Percentiles rank a stretch among this genome's conserved stretches.
Conservation (phyloP, 306 rosid species). For the Cicer judaicum region DNA sequence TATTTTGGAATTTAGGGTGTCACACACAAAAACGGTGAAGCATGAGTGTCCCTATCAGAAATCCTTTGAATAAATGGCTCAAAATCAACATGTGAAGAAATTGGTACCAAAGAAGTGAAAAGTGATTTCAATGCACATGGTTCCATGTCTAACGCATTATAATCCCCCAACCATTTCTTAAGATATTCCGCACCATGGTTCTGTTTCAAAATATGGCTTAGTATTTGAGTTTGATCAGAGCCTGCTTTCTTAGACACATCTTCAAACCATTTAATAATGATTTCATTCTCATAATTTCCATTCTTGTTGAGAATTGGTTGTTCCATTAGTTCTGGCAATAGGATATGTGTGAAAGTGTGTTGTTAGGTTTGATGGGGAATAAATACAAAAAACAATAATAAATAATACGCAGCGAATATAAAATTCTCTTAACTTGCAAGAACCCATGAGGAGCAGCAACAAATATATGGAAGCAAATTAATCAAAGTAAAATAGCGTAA, state of each 20-base stretch:
- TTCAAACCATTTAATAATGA: conserved; percentile 72
- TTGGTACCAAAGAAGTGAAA: conserved; percentile 79
- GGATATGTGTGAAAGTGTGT: not conserved
- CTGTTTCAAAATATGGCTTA: conserved; percentile 69
- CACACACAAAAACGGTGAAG: conserved; percentile 34
- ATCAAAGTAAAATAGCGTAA: too few relatives aligned
- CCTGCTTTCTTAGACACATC: conserved; percentile 59
- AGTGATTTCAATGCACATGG: conserved; percentile 71
- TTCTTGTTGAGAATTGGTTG: conserved; percentile 39
- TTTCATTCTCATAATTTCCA: conserved; percentile 43
- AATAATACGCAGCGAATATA: too few relatives aligned
- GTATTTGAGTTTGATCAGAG: conserved; percentile 64
- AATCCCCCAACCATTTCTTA: conserved; percentile 65
- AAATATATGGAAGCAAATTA: too few relatives aligned
- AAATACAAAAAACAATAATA: too few relatives aligned
- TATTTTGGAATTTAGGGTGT: too few relatives aligned
- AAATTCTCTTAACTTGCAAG: too few relatives aligned
- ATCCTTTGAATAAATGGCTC: conserved; percentile 82
- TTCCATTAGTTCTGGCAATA: conserved; percentile 53
- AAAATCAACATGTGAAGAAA: conserved; percentile 76
- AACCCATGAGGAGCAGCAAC: too few relatives aligned
- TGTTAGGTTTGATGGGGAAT: not conserved
- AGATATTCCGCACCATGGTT: conserved; percentile 77
- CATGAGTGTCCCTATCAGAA: conserved; percentile 73
- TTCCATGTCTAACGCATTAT: conserved; percentile 62